Conservation (phyloP, 2,329 filamentous ascomycete genomes). For the Colletotrichum lini region DNA sequence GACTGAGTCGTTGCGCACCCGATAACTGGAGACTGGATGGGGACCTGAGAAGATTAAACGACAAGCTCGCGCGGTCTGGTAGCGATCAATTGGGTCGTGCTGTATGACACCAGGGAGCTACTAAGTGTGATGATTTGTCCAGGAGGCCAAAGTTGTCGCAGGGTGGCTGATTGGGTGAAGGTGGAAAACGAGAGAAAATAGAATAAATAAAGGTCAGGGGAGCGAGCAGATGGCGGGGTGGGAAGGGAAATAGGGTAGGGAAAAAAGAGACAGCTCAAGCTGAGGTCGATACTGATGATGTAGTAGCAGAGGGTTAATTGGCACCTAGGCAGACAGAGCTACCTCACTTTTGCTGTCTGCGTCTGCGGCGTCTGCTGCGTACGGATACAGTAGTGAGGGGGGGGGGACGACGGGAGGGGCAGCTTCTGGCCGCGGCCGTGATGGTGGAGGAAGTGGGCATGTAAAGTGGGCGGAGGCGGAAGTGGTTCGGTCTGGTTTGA, state of each 20-base stretch:
- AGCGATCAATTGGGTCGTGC: conserved; percentile 30
- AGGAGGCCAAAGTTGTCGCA: conserved; percentile 11
- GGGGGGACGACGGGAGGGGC: conserved; percentile 8
- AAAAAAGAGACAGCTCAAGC: conserved; percentile 19
- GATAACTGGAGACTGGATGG: conserved; percentile 39
- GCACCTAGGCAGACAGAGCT: not conserved
- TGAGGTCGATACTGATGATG: conserved; percentile 37
- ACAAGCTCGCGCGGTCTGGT: conserved; percentile 22
- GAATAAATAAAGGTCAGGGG: not conserved
- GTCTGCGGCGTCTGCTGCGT: conserved; percentile 9
- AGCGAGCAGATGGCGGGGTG: not conserved
- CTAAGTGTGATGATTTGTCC: not conserved
- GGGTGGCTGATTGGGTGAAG: not conserved
- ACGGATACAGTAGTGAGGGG: conserved; percentile 13
- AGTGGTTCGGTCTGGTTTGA: conserved; percentile 33
- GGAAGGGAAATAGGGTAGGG: conserved; percentile 11
- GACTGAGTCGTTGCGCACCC: conserved; percentile 40
- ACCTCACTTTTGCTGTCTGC: conserved; percentile 13
- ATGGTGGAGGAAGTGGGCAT: conserved; percentile 24
- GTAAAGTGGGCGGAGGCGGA: conserved; percentile 28
- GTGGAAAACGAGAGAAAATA: too few species aligned
- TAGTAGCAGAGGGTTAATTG: conserved; percentile 25
- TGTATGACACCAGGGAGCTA: conserved; percentile 27
- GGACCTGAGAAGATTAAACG: conserved; percentile 37
- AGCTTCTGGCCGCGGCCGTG: conserved; percentile 36